A percentile compares a stretch with the other conserved stretches of the same genome.
Evolutionary conservation across 176 grass and related monocot species (phyloP).

Genomic region (Puya raimondii): DNA sequence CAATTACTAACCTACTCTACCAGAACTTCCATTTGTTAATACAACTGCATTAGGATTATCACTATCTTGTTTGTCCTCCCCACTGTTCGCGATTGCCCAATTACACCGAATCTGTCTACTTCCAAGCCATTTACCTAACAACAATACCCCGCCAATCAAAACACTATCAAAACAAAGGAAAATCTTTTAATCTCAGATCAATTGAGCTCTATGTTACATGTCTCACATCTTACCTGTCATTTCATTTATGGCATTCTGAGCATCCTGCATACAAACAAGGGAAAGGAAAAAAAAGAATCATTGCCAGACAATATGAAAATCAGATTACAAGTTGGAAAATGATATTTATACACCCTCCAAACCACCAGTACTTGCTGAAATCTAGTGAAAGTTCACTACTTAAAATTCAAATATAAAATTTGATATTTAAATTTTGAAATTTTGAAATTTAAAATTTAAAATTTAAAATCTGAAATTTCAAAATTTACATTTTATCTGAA

Average conservation of each 20-base stretch:
- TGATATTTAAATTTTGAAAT: too few species aligned
- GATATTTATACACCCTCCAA: background rate
- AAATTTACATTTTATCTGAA: too few species aligned
- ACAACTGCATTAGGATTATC: slow-evolving; percentile 69
- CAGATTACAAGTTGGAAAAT: background rate
- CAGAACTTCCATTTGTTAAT: slow-evolving; percentile 50
- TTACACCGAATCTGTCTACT: slow-evolving; percentile 78
- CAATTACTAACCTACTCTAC: slow-evolving; percentile 45
- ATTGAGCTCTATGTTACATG: background rate
- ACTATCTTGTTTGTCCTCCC: slow-evolving; percentile 68
- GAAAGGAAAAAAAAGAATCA: slow-evolving; percentile 4
- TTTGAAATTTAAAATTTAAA: too few species aligned
- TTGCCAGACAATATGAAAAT: background rate
- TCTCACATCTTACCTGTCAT: slow-evolving; percentile 52
- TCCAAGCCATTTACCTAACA: slow-evolving; percentile 76
- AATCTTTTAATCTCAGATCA: background rate
- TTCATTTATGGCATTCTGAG: slow-evolving; percentile 74
- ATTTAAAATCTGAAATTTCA: too few species aligned
- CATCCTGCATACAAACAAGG: slow-evolving; percentile 47
- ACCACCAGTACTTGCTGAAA: background rate
- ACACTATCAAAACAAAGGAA: background rate
- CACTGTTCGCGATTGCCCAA: slow-evolving; percentile 65
- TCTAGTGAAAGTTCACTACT: background rate
- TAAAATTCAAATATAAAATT: too few species aligned
- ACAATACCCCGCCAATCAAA: background rate